phyloP scores from a whole-genome alignment of 2,329 filamentous ascomycete genomes.

The Fusarium irregulare region DNA sequence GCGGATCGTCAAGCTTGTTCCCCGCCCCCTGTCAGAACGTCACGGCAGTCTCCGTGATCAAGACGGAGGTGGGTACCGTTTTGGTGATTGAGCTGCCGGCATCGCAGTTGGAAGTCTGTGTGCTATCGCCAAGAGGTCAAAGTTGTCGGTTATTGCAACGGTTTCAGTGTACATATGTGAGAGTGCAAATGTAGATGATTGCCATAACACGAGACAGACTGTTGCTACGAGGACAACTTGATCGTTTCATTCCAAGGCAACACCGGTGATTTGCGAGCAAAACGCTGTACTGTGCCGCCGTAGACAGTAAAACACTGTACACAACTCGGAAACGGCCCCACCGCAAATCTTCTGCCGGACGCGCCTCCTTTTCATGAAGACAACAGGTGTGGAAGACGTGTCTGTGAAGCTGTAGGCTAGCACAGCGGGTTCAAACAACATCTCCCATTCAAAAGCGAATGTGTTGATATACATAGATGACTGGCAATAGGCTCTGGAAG shows the following conservation, averaged over 20 bases:
- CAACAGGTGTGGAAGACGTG: slow-evolving; percentile 8
- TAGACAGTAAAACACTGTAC: slow-evolving; percentile 7
- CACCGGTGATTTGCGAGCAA: background rate
- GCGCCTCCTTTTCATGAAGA: slow-evolving; percentile 19
- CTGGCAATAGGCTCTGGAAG: background rate
- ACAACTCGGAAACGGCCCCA: slow-evolving; percentile 35
- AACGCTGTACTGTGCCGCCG: slow-evolving; percentile 25
- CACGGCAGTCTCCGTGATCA: slow-evolving; percentile 32
- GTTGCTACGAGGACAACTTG: background rate
- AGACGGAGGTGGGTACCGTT: slow-evolving; percentile 39
- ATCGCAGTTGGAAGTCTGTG: slow-evolving; percentile 2
- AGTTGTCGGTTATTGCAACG: background rate
- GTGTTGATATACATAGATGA: background rate
- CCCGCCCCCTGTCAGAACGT: slow-evolving; percentile 30
- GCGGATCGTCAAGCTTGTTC: slow-evolving; percentile 20
- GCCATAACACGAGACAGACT: background rate
- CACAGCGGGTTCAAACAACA: slow-evolving; percentile 15
- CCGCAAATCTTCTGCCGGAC: slow-evolving; percentile 28
- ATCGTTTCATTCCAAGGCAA: background rate
- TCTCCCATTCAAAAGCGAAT: slow-evolving; percentile 13
- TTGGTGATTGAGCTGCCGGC: slow-evolving; percentile 27
- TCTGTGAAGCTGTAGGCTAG: slow-evolving; percentile 14
- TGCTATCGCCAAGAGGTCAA: background rate
- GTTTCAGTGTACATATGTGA: background rate
- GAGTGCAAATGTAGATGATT: background rate